phyloP scores from a whole-genome alignment of 2,329 filamentous ascomycete genomes.

The Penicillium decumbens region DNA sequence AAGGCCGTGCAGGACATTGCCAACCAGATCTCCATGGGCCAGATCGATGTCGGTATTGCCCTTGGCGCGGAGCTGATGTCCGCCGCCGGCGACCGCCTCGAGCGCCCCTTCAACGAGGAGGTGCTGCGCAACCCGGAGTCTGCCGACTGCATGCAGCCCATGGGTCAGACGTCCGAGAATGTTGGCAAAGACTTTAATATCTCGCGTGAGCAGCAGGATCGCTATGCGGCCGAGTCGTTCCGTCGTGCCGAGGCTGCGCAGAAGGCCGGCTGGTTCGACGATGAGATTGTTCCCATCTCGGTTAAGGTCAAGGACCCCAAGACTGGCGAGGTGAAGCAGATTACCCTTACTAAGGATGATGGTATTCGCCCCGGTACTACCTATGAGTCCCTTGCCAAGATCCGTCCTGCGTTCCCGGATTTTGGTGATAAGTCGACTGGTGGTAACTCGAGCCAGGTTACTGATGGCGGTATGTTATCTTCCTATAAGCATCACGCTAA shows the following conservation, averaged over 20 bases:
- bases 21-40: conserved; percentile 72
- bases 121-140: conserved; percentile 73
- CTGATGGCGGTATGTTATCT: conserved; percentile 66
- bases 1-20: conserved; percentile 95
- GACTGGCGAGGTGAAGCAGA: conserved; percentile 68
- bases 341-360: conserved; percentile 81
- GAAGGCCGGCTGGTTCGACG: conserved; percentile 83
- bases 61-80: conserved; percentile 89
- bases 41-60: conserved; percentile 82
- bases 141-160: conserved; percentile 82
- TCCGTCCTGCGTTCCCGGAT: conserved; percentile 83
- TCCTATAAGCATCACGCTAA: not conserved
- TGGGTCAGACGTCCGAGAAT: conserved; percentile 98
- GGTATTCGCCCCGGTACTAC: conserved; percentile 89
- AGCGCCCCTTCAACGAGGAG: conserved; percentile 70
- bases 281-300: conserved; percentile 87
- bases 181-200: conserved; percentile 88
- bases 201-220: conserved; percentile 72
- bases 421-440: conserved; percentile 84
- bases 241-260: conserved; percentile 82
- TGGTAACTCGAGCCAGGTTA: conserved; percentile 91
- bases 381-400: conserved; percentile 72
- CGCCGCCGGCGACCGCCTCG: conserved; percentile 63
- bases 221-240: conserved; percentile 82
- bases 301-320: conserved; percentile 80